These are phyloP conservation scores for Chlorophyllum brunneum DNA, from an alignment of 768 basidiomycete species.

Conservation along the genomic window DNA sequence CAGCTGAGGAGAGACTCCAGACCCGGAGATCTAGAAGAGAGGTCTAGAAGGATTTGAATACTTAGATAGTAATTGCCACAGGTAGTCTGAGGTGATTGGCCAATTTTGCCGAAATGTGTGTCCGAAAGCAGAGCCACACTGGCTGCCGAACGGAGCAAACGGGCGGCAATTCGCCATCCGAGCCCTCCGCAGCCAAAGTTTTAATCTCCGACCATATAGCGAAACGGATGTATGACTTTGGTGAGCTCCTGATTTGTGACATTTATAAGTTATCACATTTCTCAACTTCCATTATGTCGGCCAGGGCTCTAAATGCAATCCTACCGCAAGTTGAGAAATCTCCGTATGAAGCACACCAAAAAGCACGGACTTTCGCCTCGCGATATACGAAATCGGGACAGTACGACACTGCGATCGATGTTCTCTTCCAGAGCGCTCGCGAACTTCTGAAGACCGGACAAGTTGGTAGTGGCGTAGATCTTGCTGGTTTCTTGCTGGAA, in stretches of 20 bases:
- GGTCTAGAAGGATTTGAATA: no score
- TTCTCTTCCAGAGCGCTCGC: slow-evolving; percentile 86
- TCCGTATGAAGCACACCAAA: slow-evolving; percentile 95
- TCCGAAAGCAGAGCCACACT: no score
- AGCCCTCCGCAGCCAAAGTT: slow-evolving; percentile 11
- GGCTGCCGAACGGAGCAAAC: no score
- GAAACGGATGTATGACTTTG: neutral
- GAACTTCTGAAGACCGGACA: slow-evolving; percentile 88
- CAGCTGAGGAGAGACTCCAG: neutral
- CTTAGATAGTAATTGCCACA: no score
- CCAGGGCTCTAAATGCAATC: slow-evolving; percentile 71
- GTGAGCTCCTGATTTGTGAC: neutral
- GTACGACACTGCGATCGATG: slow-evolving; percentile 84
- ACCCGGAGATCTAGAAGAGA: neutral
- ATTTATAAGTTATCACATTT: slow-evolving; percentile 13
- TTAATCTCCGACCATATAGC: slow-evolving; percentile 11
- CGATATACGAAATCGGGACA: slow-evolving; percentile 79
- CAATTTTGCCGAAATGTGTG: no score
- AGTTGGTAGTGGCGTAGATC: slow-evolving; percentile 86
- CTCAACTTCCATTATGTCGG: slow-evolving; percentile 35
- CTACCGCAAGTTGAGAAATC: slow-evolving; percentile 66
- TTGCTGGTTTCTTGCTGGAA: slow-evolving; percentile 74
- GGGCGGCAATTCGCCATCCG: neutral
- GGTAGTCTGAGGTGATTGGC: no score
- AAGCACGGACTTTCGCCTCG: slow-evolving; percentile 92